phyloP scores from a whole-genome alignment of 257 asterid genomes.

The Rubia yunnanensis region DNA sequence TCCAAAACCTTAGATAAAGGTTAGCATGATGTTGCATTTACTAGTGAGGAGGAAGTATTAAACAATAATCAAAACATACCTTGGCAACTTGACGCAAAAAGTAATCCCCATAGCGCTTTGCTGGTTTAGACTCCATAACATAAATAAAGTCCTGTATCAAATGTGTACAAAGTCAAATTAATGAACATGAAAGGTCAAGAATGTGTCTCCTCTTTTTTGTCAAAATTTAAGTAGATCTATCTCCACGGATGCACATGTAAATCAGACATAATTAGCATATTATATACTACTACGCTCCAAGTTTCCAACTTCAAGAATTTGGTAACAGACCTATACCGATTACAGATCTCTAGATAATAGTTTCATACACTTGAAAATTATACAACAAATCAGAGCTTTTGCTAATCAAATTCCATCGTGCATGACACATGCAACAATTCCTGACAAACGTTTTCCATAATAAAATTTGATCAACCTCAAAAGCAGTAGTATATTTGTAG shows the following conservation, averaged over 20 bases:
- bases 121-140: conserved; percentile 50
- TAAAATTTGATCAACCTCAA: not conserved
- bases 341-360: not conserved
- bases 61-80: conserved; percentile 25
- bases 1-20: not conserved
- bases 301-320: not conserved
- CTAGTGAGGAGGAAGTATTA: not conserved
- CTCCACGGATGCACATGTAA: not conserved
- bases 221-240: not conserved
- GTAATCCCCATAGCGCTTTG: conserved; percentile 57
- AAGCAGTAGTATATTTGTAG: not conserved
- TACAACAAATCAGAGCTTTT: not conserved
- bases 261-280: not conserved
- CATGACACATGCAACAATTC: not conserved
- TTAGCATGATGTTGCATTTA: not conserved
- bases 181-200: not conserved
- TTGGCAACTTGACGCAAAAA: conserved; percentile 70
- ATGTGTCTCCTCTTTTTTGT: not conserved
- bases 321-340: not conserved
- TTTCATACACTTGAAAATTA: not conserved
- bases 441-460: not conserved
- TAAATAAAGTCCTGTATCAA: conserved; percentile 46
- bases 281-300: not conserved
- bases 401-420: not conserved
- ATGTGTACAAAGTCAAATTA: not conserved